Evolutionary conservation across 129 eudicot species (phyloP), one percentile per base, ranked within the genome.

Genomic region (Rutidosis leptorrhynchoides): DNA sequence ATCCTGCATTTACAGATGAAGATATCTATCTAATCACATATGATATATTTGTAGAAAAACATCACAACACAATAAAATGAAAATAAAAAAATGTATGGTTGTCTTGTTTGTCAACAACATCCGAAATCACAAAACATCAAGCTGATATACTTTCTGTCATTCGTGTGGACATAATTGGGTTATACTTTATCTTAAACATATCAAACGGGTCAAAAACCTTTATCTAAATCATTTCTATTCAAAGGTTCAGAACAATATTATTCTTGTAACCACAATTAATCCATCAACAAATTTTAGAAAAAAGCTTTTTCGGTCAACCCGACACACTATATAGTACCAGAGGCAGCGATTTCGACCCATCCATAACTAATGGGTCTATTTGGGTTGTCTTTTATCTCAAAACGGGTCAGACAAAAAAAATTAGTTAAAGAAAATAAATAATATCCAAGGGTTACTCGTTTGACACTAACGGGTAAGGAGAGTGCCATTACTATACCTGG

Each of bases 1-100:
- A 51, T 76, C 96, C 98, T 93, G 92, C 63, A 77, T 66, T 66
- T 70, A 15, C 51, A 62, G 25, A 53, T 42, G 26, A 37, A 21
- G 20, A 20, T 49, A 40, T 54, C n/a, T n/a, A n/a, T n/a, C n/a
- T 16, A 14, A 58, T 69, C 46, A 77, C 37, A 69, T 60, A 40
- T 25, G 19, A 16, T 51, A 52, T 51, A 23, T 59, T 16, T 23
- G 26, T 24, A 23, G 7, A 49, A 15, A 35, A 27, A 11, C 46
- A 56, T 9, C 6, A 55, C 60, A 56, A n/a, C n/a, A n/a, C n/a
- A n/a, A n/a, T n/a, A n/a, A n/a, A n/a, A 37, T 37, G 15, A 37
- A 10, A 37, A 10, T 37, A 37, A 37, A 37, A 37, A 9, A 1
- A 9, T 37, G 43, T 37, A 12, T 0, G 15, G 43, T 37, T 37